Conservation (phyloP, 129 eudicot genomes). For the Artemisia argyi region DNA sequence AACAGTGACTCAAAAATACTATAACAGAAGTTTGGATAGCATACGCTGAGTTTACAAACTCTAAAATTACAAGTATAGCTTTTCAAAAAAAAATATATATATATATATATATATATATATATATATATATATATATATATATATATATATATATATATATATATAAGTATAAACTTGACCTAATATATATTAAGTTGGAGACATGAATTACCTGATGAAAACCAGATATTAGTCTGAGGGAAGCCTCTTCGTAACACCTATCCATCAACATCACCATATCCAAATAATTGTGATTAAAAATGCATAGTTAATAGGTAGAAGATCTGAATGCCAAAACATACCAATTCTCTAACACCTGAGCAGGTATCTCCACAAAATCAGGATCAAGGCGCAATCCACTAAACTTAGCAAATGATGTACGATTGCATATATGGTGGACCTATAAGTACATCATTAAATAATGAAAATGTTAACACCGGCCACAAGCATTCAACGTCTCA, state of each 20-base stretch:
- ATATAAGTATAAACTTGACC: not conserved
- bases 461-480: not conserved
- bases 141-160: no score
- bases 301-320: not conserved
- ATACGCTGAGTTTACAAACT: not conserved
- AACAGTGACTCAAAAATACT: not conserved
- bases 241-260: conserved; percentile 79
- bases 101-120: no score
- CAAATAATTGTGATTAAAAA: not conserved
- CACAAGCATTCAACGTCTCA: not conserved
- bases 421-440: conserved; percentile 90
- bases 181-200: not conserved
- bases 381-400: conserved; percentile 92
- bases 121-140: no score
- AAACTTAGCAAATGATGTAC: conserved; percentile 76
- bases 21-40: not conserved
- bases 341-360: conserved; percentile 86
- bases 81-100: no score
- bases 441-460: conserved; percentile 36
- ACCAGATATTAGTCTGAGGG: conserved; percentile 83
- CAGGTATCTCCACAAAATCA: conserved; percentile 97
- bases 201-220: conserved; percentile 68
- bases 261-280: conserved; percentile 15
- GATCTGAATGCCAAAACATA: conserved; percentile 16
- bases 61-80: not conserved